Evolutionary conservation across 2,329 filamentous ascomycete species (phyloP), one percentile per base, ranked within the genome.

Genomic region (Coleophoma cylindrospora): DNA sequence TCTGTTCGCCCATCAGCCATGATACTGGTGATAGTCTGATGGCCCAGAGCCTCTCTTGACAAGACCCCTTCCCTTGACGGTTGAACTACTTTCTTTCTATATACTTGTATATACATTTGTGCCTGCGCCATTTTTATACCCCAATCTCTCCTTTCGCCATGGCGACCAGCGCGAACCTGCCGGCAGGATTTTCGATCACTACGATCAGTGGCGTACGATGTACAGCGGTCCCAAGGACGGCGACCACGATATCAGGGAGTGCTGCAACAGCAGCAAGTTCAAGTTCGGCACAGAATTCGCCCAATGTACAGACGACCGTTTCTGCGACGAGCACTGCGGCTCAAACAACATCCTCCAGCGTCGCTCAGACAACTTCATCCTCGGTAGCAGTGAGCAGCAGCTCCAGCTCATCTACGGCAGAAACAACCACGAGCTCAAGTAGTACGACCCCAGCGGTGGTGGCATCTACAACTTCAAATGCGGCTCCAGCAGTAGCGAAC

Each of bases 191-290:
- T 52, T 73, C 74, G 53, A 70, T 76, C 51, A 80, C 76, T 49
- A 73, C 65, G 45, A 68, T 79, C 49, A 64, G 71, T 50, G 75
- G 75, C 47, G 74, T 70, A 62, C 71, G 71, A 64, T 80, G 79
- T 68, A 81, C 78, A 59, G 76, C 74, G 53, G 68, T 80, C 55
- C 76, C 76, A 44, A 74, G 63, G 58, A 48, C 58, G 50, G 50
- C 55, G 50, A 57, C 54, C 55, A 55, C 52, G 40, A 51, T 51
- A 17, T 46, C 53, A 21, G 32, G 9, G 32, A 27, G 33, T 27
- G 46, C 48, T 19, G 36, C 33, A 37, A 32, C 48, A 22, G 41
- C 50, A 33, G 41, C 50, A 19, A 47, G 50, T 22, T 21, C 40
- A 19, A 41, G 40, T 41, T 41, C 40, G 9, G 15, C 11, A 38